These are phyloP conservation scores for Musa acuminata DNA, from an alignment of 176 grass and related monocot species.

Conservation along the genomic window DNA sequence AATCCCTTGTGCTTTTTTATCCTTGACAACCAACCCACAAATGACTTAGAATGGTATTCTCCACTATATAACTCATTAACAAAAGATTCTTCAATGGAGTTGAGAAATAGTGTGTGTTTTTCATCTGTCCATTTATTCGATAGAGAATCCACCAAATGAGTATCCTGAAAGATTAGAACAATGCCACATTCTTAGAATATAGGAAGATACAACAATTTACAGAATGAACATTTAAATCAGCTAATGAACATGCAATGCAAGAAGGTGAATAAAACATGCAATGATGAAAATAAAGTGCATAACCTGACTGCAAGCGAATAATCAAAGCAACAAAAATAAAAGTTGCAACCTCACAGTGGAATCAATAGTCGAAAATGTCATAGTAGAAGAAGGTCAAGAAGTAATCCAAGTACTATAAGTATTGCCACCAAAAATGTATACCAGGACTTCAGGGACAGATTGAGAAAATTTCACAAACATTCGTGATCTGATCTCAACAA, in stretches of 20 bases:
- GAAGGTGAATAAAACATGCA: not conserved
- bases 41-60: constrained; percentile 33
- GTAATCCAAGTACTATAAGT: too few relatives aligned
- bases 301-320: too few relatives aligned
- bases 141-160: constrained; percentile 24
- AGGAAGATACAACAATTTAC: constrained; percentile 3
- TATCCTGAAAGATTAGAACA: constrained; percentile 33
- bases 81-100: constrained; percentile 69
- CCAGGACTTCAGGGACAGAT: too few relatives aligned
- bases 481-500: too few relatives aligned
- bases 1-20: constrained; percentile 1
- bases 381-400: too few relatives aligned
- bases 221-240: too few relatives aligned
- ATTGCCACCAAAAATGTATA: too few relatives aligned
- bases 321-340: too few relatives aligned
- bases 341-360: too few relatives aligned
- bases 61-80: constrained; percentile 33
- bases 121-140: constrained; percentile 74
- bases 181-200: not conserved
- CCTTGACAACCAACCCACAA: constrained; percentile 26
- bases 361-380: too few relatives aligned
- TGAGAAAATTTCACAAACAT: too few relatives aligned
- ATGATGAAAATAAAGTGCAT: not conserved
- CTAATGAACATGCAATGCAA: not conserved
- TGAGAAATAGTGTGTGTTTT: constrained; percentile 80